phyloP scores from a whole-genome alignment of 805 yeast species.

The Ogataea siamensis region DNA sequence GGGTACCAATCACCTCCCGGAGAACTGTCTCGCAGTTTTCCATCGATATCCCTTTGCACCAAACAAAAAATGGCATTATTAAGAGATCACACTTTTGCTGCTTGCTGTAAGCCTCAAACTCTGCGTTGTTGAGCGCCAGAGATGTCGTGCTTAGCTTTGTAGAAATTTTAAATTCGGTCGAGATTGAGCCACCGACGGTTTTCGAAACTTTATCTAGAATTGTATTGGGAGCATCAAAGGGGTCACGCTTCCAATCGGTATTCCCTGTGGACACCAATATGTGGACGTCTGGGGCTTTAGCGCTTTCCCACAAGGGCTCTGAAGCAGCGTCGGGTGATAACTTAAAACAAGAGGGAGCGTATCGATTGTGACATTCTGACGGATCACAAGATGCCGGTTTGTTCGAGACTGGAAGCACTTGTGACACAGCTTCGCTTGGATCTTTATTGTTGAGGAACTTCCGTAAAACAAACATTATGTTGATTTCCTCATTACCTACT shows the following conservation, averaged over 20 bases:
- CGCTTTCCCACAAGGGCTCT: slow-evolving; percentile 62
- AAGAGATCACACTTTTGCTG: slow-evolving; percentile 57
- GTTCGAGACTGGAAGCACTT: slow-evolving; percentile 43
- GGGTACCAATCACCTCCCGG: slow-evolving; percentile 40
- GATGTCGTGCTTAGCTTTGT: slow-evolving; percentile 26
- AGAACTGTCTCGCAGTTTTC: slow-evolving; percentile 45
- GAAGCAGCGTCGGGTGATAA: slow-evolving; percentile 33
- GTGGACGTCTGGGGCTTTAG: slow-evolving; percentile 68
- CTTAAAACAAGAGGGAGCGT: slow-evolving; percentile 31
- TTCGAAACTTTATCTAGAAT: slow-evolving; percentile 25
- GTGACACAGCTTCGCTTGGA: slow-evolving; percentile 31
- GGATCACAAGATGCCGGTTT: slow-evolving; percentile 54
- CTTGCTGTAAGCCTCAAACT: slow-evolving; percentile 40
- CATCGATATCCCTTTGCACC: slow-evolving; percentile 53
- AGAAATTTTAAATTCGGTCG: slow-evolving; percentile 20
- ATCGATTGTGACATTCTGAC: slow-evolving; percentile 41
- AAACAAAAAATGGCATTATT: slow-evolving; percentile 70
- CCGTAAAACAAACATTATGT: slow-evolving; percentile 24
- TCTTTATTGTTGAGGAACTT: slow-evolving; percentile 9
- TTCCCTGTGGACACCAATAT: slow-evolving; percentile 81
- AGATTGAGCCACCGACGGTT: slow-evolving; percentile 23
- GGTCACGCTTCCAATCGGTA: slow-evolving; percentile 80
- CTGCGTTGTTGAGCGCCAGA: slow-evolving; percentile 29
- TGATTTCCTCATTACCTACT: neutral
- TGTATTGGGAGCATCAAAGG: slow-evolving; percentile 42